phyloP scores from a whole-genome alignment of 2,329 filamentous ascomycete genomes.

The Harringtonia aguacate region DNA sequence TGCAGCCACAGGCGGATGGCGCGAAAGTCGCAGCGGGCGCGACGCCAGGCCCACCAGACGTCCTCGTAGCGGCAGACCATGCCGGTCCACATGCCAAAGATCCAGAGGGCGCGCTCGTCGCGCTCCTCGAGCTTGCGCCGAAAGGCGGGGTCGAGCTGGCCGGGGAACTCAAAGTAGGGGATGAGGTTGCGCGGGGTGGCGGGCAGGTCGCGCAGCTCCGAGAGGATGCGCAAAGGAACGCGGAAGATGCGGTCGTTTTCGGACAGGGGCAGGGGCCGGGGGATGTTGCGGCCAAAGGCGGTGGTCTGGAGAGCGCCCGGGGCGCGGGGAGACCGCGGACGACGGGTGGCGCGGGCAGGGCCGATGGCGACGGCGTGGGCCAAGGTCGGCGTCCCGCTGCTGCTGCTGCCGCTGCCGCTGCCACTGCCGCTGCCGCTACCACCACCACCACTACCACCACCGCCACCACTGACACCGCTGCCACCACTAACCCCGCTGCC shows the following conservation, averaged over 20 bases:
- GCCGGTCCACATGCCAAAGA: constrained; percentile 17
- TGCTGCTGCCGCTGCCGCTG: not conserved
- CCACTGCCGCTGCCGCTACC: too few relatives aligned
- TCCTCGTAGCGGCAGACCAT: constrained; percentile 13
- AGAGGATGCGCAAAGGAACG: constrained; percentile 10
- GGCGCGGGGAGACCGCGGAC: too few relatives aligned
- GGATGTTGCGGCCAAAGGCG: too few relatives aligned
- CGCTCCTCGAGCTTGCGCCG: constrained; percentile 9
- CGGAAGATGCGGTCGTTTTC: constrained; percentile 11
- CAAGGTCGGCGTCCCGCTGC: too few relatives aligned
- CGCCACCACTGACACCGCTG: not conserved
- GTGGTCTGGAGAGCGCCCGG: not conserved
- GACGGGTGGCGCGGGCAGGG: too few relatives aligned
- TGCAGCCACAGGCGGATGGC: constrained; percentile 15
- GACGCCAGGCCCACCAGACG: constrained; percentile 14
- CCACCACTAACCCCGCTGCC: not conserved
- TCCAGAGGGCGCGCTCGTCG: constrained; percentile 14
- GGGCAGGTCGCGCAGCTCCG: constrained; percentile 9
- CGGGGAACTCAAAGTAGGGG: constrained; percentile 13
- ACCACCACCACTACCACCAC: too few relatives aligned
- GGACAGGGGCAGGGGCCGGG: too few relatives aligned
- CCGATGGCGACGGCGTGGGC: too few relatives aligned
- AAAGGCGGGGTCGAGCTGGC: constrained; percentile 11
- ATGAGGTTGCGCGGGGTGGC: constrained; percentile 9
- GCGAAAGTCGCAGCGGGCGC: constrained; percentile 14